Conservation (phyloP, 768 basidiomycete species). For the Phlebiopsis flavidoalba region DNA sequence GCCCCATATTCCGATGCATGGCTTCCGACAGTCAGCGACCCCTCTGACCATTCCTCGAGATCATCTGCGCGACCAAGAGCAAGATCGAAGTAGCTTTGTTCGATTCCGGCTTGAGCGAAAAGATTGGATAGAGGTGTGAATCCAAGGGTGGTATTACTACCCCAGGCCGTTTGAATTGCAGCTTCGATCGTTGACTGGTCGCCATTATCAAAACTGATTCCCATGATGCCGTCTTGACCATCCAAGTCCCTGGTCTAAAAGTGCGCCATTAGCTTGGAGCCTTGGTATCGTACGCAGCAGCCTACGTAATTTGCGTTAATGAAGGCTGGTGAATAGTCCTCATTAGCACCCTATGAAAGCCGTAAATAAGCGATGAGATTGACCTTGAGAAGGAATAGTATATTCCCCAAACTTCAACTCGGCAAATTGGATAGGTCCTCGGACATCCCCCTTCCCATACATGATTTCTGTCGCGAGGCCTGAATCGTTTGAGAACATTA, state of each 20-base stretch:
- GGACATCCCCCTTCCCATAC: slow-evolving; percentile 34
- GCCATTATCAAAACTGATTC: not conserved
- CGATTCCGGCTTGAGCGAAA: slow-evolving; percentile 15
- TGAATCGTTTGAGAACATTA: slow-evolving; percentile 14
- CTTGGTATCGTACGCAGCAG: no score
- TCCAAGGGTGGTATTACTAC: slow-evolving; percentile 12
- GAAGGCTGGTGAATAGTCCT: not conserved
- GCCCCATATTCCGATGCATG: no score
- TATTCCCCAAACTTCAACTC: slow-evolving; percentile 31
- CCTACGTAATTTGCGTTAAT: not conserved
- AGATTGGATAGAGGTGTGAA: slow-evolving; percentile 16
- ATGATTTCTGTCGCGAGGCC: slow-evolving; percentile 22
- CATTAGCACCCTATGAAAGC: no score
- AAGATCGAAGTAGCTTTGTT: slow-evolving; percentile 17
- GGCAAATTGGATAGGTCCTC: slow-evolving; percentile 30
- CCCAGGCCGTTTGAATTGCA: not conserved
- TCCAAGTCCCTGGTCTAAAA: not conserved
- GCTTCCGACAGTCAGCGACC: slow-evolving; percentile 14
- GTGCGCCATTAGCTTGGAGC: no score
- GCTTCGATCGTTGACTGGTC: no score
- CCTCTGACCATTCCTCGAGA: slow-evolving; percentile 14
- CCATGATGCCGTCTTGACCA: slow-evolving; percentile 39
- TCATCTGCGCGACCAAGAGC: slow-evolving; percentile 16
- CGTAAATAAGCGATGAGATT: slow-evolving; percentile 14
- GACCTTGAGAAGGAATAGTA: slow-evolving; percentile 55